phyloP scores from a whole-genome alignment of 2,329 filamentous ascomycete species.

The Venturia carpophila region DNA sequence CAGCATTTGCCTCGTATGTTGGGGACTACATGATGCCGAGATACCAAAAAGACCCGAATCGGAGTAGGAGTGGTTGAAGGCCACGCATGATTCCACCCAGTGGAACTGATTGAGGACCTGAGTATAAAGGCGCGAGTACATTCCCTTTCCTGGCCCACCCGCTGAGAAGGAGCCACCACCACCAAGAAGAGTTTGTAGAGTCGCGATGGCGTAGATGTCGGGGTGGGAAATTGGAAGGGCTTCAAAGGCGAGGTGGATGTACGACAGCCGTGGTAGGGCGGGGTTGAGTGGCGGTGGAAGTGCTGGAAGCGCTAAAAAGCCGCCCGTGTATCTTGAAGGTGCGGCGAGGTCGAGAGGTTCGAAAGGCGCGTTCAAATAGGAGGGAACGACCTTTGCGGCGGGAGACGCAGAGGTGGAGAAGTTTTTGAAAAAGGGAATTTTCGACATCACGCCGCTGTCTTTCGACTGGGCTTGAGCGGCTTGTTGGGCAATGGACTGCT shows the following conservation, averaged over 20 bases:
- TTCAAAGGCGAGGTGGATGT: conserved; percentile 95
- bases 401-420: conserved; percentile 66
- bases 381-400: conserved; percentile 42
- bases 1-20: conserved; percentile 72
- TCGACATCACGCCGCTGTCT: conserved; percentile 64
- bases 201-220: conserved; percentile 94
- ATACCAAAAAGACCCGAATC: conserved; percentile 96
- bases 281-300: conserved; percentile 73
- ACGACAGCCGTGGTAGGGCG: conserved; percentile 70
- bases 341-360: conserved; percentile 48
- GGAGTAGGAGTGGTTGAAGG: conserved; percentile 96
- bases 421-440: conserved; percentile 84
- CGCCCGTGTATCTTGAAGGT: conserved; percentile 82
- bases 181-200: conserved; percentile 88
- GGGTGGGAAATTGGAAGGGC: conserved; percentile 81
- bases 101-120: conserved; percentile 96
- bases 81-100: conserved; percentile 92
- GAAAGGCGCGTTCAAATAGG: conserved; percentile 20
- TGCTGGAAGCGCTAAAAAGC: conserved; percentile 76
- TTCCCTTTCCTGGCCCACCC: conserved; percentile 93
- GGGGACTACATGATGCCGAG: conserved; percentile 73
- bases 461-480: conserved; percentile 39
- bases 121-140: conserved; percentile 97
- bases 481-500: conserved; percentile 22
- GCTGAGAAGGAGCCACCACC: conserved; percentile 95